Conservation (phyloP, 169 alveolate species). For the Toxoplasma gondii region DNA sequence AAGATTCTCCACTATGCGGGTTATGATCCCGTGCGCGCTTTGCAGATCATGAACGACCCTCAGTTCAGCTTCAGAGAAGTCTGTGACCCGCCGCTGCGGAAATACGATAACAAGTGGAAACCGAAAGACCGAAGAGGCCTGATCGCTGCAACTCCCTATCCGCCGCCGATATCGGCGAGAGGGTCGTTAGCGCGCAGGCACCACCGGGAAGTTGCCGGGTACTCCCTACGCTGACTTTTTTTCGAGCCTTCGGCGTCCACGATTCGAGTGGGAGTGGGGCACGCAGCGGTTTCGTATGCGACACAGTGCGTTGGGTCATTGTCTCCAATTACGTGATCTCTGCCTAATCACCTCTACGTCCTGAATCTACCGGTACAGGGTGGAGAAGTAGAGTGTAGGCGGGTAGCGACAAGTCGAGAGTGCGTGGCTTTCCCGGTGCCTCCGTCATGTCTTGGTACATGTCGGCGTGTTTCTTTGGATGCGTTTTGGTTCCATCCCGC, state of each 20-base stretch:
- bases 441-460: too few relatives aligned
- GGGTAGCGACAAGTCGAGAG: too few relatives aligned
- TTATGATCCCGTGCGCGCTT: conserved; percentile 85
- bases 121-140: conserved; percentile 86
- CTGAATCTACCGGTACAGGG: too few relatives aligned
- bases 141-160: conserved; percentile 74
- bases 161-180: conserved; percentile 61
- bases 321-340: not conserved
- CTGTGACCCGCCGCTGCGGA: conserved; percentile 86
- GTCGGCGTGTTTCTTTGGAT: too few relatives aligned
- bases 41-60: conserved; percentile 83
- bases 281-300: not conserved
- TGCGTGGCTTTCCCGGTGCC: too few relatives aligned
- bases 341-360: too few relatives aligned
- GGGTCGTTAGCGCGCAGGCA: conserved; percentile 65
- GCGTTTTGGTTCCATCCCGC: too few relatives aligned
- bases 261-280: too few relatives aligned
- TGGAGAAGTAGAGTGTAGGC: too few relatives aligned
- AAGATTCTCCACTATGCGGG: conserved; percentile 85
- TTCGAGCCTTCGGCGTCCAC: not conserved
- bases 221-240: conserved; percentile 46
- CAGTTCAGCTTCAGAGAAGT: conserved; percentile 81
- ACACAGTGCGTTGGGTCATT: not conserved
- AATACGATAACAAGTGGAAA: conserved; percentile 87
- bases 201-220: conserved; percentile 60